Evolutionary conservation across 1,284 basidiomycete species (phyloP).

Genomic region (Sphaerobolus stellatus): DNA sequence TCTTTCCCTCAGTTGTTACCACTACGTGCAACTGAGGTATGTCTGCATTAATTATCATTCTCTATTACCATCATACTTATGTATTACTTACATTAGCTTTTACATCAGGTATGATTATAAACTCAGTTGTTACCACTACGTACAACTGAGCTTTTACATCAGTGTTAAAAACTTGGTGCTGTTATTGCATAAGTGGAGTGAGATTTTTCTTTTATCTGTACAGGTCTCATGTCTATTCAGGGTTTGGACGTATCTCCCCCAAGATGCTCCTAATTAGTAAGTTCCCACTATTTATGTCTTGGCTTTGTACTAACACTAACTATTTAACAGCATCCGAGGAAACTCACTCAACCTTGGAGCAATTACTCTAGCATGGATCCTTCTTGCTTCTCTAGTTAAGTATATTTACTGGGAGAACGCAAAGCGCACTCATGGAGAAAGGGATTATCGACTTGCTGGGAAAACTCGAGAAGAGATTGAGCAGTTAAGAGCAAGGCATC

Average conservation of each 20-base stretch:
- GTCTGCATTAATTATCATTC: too few species aligned
- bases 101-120: too few species aligned
- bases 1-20: too few species aligned
- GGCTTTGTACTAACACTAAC: not conserved
- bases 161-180: too few species aligned
- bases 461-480: slow-evolving; percentile 38
- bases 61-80: too few species aligned
- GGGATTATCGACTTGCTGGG: slow-evolving; percentile 39
- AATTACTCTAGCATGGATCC: slow-evolving; percentile 29
- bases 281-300: not conserved
- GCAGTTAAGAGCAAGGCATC: slow-evolving; percentile 43
- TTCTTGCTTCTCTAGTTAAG: slow-evolving; percentile 30
- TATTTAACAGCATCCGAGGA: slow-evolving; percentile 32
- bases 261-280: slow-evolving; percentile 39
- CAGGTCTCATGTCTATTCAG: slow-evolving; percentile 17
- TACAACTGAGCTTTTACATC: too few species aligned
- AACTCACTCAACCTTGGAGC: slow-evolving; percentile 44
- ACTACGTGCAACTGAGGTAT: too few species aligned
- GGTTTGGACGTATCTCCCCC: slow-evolving; percentile 41
- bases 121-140: too few species aligned
- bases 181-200: slow-evolving; percentile 37
- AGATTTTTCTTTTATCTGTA: not conserved
- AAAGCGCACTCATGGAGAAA: slow-evolving; percentile 40
- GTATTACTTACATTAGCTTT: too few species aligned
- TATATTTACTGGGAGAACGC: slow-evolving; percentile 42